Conservation (phyloP, 1,284 basidiomycete genomes). For the Rhizoctonia solani region DNA sequence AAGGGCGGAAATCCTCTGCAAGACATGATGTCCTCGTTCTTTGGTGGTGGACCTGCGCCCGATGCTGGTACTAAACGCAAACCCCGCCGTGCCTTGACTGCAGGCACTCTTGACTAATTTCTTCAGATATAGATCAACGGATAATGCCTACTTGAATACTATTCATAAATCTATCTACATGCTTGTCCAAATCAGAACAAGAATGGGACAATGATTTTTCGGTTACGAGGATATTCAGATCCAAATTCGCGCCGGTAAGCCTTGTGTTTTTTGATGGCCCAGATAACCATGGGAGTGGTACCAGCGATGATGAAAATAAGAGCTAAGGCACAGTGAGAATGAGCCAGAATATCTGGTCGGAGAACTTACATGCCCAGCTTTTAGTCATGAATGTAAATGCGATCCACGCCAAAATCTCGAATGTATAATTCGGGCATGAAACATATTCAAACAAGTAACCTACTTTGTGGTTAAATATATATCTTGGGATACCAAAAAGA, state of each 20-base stretch:
- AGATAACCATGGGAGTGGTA: slow-evolving; percentile 76
- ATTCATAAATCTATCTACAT: not conserved
- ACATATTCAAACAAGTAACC: slow-evolving; percentile 83
- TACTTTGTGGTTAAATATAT: not conserved
- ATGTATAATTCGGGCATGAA: slow-evolving; percentile 95
- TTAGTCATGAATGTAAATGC: slow-evolving; percentile 78
- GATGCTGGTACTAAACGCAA: slow-evolving; percentile 15
- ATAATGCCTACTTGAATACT: not conserved
- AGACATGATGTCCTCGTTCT: slow-evolving; percentile 81
- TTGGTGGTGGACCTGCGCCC: slow-evolving; percentile 60
- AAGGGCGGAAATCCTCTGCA: slow-evolving; percentile 76
- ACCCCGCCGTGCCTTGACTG: slow-evolving; percentile 13
- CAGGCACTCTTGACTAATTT: not conserved
- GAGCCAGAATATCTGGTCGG: not conserved
- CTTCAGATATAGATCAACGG: not conserved
- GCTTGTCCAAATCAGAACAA: slow-evolving; percentile 47
- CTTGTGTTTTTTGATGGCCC: slow-evolving; percentile 92
- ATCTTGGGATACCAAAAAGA: slow-evolving; percentile 38
- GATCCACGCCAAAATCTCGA: slow-evolving; percentile 82
- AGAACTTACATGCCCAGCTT: slow-evolving; percentile 68
- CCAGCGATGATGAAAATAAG: slow-evolving; percentile 74
- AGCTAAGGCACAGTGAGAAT: slow-evolving; percentile 50
- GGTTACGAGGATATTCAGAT: slow-evolving; percentile 72
- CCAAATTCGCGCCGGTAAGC: slow-evolving; percentile 95
- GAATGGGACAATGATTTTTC: slow-evolving; percentile 86